phyloP scores from a whole-genome alignment of 768 basidiomycete species.

The Stropharia rugosoannulata region DNA sequence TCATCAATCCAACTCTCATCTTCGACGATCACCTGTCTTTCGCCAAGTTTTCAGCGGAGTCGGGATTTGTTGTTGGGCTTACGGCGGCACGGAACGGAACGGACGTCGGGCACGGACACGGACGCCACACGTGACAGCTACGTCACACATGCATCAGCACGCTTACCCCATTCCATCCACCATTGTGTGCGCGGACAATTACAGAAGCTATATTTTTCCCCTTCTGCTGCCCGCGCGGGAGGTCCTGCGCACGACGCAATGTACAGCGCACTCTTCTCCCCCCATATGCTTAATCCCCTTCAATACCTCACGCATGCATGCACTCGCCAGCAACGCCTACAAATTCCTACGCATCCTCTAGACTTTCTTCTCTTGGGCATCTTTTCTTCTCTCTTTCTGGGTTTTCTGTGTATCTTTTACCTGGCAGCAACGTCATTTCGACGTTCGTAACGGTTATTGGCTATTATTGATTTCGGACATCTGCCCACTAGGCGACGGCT shows the following conservation, averaged over 20 bases:
- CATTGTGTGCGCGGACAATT: conserved; percentile 2
- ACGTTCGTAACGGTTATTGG: too few species aligned
- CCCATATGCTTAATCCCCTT: not conserved
- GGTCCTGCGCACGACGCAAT: not conserved
- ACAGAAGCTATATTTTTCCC: conserved; percentile 22
- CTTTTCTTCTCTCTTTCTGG: conserved; percentile 6
- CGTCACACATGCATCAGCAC: not conserved
- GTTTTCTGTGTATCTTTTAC: conserved; percentile 11
- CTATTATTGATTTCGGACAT: too few species aligned
- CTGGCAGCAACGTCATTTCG: not conserved
- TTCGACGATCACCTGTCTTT: not conserved
- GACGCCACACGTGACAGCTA: not conserved
- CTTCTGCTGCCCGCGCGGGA: conserved; percentile 13
- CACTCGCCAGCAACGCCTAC: not conserved
- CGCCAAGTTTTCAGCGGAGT: not conserved
- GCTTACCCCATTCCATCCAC: conserved; percentile 7
- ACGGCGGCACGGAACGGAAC: not conserved
- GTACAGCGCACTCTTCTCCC: not conserved
- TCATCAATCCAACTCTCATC: not conserved
- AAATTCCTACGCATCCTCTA: not conserved
- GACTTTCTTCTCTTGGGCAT: conserved; percentile 5
- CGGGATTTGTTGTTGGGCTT: not conserved
- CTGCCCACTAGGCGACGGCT: too few species aligned
- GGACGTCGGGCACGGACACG: not conserved
- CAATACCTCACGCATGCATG: not conserved